These are phyloP conservation scores for Chrysanthemum seticuspe DNA, from an alignment of 129 eudicot genomes.

Conservation along the genomic window DNA sequence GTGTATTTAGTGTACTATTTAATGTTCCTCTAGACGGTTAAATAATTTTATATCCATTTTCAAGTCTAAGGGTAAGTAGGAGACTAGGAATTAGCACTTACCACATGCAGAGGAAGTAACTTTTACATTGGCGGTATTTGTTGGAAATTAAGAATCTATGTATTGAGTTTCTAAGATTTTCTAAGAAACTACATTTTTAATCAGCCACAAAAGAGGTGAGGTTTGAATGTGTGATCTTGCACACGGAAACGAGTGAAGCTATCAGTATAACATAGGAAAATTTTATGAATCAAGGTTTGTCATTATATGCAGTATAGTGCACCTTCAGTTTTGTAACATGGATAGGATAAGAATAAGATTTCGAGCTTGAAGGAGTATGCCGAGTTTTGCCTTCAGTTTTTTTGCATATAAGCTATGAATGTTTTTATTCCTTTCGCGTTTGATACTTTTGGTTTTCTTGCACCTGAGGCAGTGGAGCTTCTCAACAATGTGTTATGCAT, in stretches of 20 bases:
- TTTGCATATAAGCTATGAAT: slow-evolving; percentile 12
- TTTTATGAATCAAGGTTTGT: not conserved
- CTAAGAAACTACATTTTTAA: not conserved
- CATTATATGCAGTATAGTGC: not conserved
- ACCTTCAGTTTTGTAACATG: not conserved
- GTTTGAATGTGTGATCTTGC: slow-evolving; percentile 7
- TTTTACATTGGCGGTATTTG: too few species aligned
- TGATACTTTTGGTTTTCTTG: too few species aligned
- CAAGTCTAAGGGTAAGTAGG: slow-evolving; percentile 2
- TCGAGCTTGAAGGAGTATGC: slow-evolving; percentile 1
- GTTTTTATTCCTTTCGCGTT: too few species aligned
- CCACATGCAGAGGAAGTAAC: too few species aligned
- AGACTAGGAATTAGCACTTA: not conserved
- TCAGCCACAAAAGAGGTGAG: slow-evolving; percentile 3
- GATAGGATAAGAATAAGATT: slow-evolving; percentile 8
- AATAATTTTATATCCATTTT: too few species aligned
- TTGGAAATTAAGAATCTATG: too few species aligned
- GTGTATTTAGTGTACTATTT: too few species aligned
- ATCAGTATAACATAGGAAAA: not conserved
- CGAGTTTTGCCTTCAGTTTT: not conserved
- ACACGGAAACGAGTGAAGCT: not conserved
- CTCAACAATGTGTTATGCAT: too few species aligned
- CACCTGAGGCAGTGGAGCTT: too few species aligned
- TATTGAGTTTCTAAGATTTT: not conserved
- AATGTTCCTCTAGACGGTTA: too few species aligned